phyloP scores from a whole-genome alignment of 2,329 filamentous ascomycete genomes.

The Eutypella sp. region DNA sequence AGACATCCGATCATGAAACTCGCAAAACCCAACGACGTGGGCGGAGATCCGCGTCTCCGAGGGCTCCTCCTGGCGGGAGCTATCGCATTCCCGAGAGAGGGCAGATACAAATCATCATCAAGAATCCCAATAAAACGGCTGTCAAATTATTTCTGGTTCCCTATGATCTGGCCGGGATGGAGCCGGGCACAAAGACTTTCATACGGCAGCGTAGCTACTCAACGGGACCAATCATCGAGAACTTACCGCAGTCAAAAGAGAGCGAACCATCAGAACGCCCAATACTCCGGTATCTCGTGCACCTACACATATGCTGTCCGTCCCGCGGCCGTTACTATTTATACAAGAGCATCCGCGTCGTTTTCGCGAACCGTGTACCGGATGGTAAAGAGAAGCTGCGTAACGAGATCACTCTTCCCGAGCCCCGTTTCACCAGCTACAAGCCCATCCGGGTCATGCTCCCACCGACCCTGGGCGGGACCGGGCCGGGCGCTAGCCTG shows the following conservation, averaged over 20 bases:
- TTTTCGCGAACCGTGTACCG: constrained; percentile 93
- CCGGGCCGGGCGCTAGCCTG: constrained; percentile 43
- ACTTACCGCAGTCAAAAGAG: constrained; percentile 34
- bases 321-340: constrained; percentile 80
- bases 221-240: constrained; percentile 76
- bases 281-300: constrained; percentile 81
- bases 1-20: constrained; percentile 26
- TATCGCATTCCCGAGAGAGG: constrained; percentile 93
- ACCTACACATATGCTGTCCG: constrained; percentile 88
- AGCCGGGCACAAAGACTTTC: constrained; percentile 90
- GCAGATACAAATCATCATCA: constrained; percentile 93
- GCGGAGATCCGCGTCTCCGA: constrained; percentile 54
- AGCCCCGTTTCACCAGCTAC: constrained; percentile 81
- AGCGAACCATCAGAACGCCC: constrained; percentile 48
- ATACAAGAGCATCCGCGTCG: constrained; percentile 87
- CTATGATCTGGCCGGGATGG: constrained; percentile 90
- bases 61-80: constrained; percentile 75
- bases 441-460: constrained; percentile 59
- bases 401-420: constrained; percentile 84
- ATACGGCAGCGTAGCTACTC: constrained; percentile 93
- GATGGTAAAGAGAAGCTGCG: constrained; percentile 90
- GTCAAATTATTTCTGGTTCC: constrained; percentile 94
- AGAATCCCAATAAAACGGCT: constrained; percentile 97
- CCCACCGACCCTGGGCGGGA: constrained; percentile 28
- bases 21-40: constrained; percentile 35